Evolutionary conservation across 1,284 basidiomycete species (phyloP).

Genomic region (Ustilago vetiveriae): DNA sequence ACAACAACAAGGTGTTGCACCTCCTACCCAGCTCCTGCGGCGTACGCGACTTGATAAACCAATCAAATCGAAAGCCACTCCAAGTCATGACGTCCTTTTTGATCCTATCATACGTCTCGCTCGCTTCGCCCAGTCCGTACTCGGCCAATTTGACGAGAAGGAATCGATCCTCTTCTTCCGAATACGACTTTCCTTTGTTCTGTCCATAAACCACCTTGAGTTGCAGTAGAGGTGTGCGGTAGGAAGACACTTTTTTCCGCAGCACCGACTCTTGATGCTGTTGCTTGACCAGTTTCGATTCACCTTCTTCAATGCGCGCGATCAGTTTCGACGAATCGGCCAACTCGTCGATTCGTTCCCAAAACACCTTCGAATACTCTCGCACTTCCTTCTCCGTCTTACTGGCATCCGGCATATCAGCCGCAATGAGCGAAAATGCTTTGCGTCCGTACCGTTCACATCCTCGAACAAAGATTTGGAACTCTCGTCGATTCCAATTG

Average conservation of each 20-base stretch:
- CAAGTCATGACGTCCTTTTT: constrained; percentile 95
- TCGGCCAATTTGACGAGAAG: constrained; percentile 88
- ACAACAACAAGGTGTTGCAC: constrained; percentile 85
- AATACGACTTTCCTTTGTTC: constrained; percentile 86
- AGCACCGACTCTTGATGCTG: constrained; percentile 56
- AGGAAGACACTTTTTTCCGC: constrained; percentile 47
- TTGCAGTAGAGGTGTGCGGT: constrained; percentile 55
- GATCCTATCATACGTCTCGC: constrained; percentile 94
- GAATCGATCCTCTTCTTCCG: constrained; percentile 96
- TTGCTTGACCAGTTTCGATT: constrained; percentile 59
- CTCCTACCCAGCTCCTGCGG: constrained; percentile 88
- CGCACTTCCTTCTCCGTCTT: constrained; percentile 84
- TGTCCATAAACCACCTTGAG: constrained; percentile 62
- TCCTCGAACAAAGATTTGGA: constrained; percentile 87
- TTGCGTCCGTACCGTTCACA: constrained; percentile 88
- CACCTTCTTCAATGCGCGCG: constrained; percentile 64
- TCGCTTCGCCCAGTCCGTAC: constrained; percentile 85
- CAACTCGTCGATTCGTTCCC: constrained; percentile 87
- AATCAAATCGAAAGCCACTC: constrained; percentile 90
- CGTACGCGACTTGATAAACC: constrained; percentile 97
- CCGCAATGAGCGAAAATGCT: constrained; percentile 79
- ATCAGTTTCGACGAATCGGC: constrained; percentile 63
- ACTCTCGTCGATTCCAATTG: constrained; percentile 79
- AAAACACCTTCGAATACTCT: constrained; percentile 85
- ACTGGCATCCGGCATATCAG: constrained; percentile 74